These are phyloP conservation scores for Alternaria hordeiaustralica DNA, from an alignment of 2,329 filamentous ascomycete species.

Conservation along the genomic window DNA sequence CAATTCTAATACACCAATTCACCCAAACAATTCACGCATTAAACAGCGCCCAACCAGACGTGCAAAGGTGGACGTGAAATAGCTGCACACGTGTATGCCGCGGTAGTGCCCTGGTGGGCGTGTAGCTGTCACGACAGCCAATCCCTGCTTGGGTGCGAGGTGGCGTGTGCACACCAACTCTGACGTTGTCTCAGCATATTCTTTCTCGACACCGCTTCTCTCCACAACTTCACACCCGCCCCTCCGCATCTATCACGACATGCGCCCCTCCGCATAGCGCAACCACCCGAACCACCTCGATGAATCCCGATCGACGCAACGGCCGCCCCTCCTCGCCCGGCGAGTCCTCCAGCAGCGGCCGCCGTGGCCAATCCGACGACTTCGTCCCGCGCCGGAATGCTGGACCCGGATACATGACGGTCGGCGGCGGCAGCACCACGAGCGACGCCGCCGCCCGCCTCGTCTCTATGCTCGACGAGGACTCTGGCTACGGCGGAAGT, in stretches of 20 bases:
- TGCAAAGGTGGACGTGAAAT: background rate
- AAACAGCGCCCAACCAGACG: background rate
- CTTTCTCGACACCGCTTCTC: constrained; percentile 19
- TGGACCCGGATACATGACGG: constrained; percentile 80
- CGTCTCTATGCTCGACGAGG: constrained; percentile 80
- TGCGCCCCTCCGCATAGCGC: constrained; percentile 30
- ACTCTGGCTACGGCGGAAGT: constrained; percentile 92
- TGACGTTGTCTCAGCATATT: constrained; percentile 21
- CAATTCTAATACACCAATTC: background rate
- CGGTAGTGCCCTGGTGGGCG: background rate
- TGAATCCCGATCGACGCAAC: constrained; percentile 38
- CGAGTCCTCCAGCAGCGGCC: constrained; percentile 35
- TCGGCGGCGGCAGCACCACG: constrained; percentile 81
- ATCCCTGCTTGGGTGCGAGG: constrained; percentile 15
- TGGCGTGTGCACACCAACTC: constrained; percentile 22
- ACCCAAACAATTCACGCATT: background rate
- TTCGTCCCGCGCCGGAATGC: constrained; percentile 31
- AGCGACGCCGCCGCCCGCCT: constrained; percentile 77
- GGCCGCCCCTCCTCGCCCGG: constrained; percentile 30
- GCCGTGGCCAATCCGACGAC: constrained; percentile 32
- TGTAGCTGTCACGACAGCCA: constrained; percentile 8
- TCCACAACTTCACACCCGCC: constrained; percentile 9
- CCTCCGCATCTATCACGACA: constrained; percentile 32
- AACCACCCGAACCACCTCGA: constrained; percentile 25
- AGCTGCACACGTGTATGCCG: constrained; percentile 1